Evolutionary conservation across 768 basidiomycete genomes (phyloP).

Genomic region (Mycena indigotica): DNA sequence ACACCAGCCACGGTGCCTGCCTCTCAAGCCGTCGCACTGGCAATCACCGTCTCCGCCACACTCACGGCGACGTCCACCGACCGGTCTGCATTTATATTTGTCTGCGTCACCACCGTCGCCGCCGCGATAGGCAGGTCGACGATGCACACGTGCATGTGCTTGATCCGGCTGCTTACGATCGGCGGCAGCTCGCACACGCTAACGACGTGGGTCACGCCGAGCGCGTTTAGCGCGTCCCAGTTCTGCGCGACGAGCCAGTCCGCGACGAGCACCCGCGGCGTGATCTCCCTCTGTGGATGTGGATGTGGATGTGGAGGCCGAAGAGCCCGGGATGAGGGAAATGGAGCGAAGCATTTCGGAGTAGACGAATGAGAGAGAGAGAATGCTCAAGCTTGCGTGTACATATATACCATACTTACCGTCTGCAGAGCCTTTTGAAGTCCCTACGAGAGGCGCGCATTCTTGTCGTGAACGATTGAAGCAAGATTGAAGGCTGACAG

Average conservation of each 20-base stretch:
- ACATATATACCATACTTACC: no score
- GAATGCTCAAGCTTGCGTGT: no score
- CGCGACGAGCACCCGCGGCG: conserved; percentile 49
- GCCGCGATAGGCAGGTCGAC: conserved; percentile 37
- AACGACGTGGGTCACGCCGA: conserved; percentile 56
- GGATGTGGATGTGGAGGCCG: no score
- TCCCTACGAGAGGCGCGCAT: no score
- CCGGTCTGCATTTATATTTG: conserved; percentile 9
- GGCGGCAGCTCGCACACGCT: conserved; percentile 42
- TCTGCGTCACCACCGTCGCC: conserved; percentile 14
- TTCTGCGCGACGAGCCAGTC: conserved; percentile 43
- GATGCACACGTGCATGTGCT: conserved; percentile 26
- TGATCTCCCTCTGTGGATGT: conserved; percentile 39
- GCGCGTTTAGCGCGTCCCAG: conserved; percentile 33
- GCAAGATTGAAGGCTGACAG: no score
- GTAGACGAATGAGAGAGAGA: no score
- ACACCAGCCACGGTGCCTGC: no score
- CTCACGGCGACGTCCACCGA: conserved; percentile 12
- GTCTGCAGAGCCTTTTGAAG: no score
- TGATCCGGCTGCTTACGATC: conserved; percentile 27
- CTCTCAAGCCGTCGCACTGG: no score
- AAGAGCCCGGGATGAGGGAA: no score
- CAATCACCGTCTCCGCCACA: conserved; percentile 8
- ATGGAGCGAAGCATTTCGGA: no score
- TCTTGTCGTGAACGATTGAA: no score